These are phyloP conservation scores for Linum trigynum DNA, from an alignment of 345 rosid genomes.

Conservation along the genomic window DNA sequence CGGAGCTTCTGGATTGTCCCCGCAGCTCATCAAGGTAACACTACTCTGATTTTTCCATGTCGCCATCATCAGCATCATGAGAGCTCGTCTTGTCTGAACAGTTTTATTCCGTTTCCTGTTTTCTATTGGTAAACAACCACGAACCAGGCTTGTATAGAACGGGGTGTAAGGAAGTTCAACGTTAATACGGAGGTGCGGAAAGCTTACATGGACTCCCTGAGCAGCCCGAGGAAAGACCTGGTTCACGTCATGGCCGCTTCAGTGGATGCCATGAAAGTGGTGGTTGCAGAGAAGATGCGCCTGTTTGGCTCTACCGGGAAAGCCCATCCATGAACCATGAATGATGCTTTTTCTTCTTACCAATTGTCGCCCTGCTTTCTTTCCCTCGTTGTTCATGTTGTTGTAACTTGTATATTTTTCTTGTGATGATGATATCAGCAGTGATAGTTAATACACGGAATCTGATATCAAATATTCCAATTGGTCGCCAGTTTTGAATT, in stretches of 20 bases:
- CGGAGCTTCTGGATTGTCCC: constrained; percentile 89
- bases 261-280: constrained; percentile 75
- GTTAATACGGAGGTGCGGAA: constrained; percentile 84
- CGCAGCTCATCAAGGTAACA: constrained; percentile 60
- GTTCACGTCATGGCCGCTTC: constrained; percentile 69
- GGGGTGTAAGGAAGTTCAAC: constrained; percentile 79
- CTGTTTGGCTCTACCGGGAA: constrained; percentile 84
- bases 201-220: constrained; percentile 68
- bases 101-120: too few relatives aligned
- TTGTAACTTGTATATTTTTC: too few relatives aligned
- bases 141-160: constrained; percentile 55
- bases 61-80: too few relatives aligned
- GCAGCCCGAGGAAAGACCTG: constrained; percentile 46
- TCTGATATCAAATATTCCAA: too few relatives aligned
- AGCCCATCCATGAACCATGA: constrained; percentile 12
- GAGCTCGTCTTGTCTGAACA: too few relatives aligned
- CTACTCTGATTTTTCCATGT: neutral
- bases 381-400: too few relatives aligned
- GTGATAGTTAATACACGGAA: too few relatives aligned
- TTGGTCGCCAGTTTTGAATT: too few relatives aligned
- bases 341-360: too few relatives aligned
- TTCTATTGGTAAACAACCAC: too few relatives aligned
- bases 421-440: too few relatives aligned
- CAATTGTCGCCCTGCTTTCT: too few relatives aligned
- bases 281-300: constrained; percentile 69